A percentile compares a stretch with the other conserved stretches of the same genome.
Conservation (phyloP, 805 yeast genomes). For the Peterozyma toletana region DNA sequence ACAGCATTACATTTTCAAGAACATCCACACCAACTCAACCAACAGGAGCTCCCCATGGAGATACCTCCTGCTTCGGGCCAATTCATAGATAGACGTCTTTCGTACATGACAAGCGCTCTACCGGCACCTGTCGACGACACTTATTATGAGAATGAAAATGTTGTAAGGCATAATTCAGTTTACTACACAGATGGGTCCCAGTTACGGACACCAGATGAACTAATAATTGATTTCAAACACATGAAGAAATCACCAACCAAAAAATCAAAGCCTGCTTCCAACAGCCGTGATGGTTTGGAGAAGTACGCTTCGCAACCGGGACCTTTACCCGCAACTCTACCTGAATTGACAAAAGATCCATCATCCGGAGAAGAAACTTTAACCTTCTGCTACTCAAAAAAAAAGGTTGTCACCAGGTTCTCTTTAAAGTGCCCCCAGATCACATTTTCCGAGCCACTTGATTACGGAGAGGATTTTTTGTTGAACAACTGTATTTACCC, state of each 20-base stretch:
- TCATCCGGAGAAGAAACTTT: conserved; percentile 21
- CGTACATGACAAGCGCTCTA: too few species aligned
- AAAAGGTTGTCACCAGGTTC: conserved; percentile 19
- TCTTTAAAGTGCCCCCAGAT: conserved; percentile 16
- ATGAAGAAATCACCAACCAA: not conserved
- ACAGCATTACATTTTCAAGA: too few species aligned
- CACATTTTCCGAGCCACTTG: not conserved
- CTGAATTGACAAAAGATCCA: conserved; percentile 13
- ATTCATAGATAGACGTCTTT: too few species aligned
- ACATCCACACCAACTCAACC: too few species aligned
- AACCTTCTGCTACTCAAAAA: conserved; percentile 22
- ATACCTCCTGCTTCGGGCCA: too few species aligned
- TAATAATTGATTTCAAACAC: too few species aligned
- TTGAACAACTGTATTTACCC: conserved; percentile 39
- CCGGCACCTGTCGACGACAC: too few species aligned
- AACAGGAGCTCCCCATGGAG: too few species aligned
- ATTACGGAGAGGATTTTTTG: conserved; percentile 19
- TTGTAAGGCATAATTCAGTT: too few species aligned
- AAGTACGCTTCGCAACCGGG: conserved; percentile 21
- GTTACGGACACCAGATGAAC: too few species aligned
- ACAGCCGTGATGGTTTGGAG: not conserved
- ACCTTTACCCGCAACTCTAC: conserved; percentile 19
- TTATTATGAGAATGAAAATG: too few species aligned
- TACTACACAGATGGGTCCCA: too few species aligned
- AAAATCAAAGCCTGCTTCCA: not conserved